Base-by-base conservation (phyloP, 441 rosid genomes). In the Populus hybrid region DNA sequence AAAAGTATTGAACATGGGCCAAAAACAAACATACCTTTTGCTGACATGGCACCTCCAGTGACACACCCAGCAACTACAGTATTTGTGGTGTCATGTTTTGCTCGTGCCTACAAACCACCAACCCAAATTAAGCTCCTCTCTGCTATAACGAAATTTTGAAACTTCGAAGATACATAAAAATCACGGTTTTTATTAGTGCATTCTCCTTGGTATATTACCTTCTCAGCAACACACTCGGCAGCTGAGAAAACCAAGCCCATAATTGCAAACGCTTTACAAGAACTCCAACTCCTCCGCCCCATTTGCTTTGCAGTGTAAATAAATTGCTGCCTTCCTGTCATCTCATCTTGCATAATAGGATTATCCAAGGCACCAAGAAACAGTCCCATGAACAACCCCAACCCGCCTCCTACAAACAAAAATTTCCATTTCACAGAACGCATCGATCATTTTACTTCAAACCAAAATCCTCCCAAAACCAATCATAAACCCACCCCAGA, bases 161-260 rank as follows among this genome's bases (percentile, higher is more conserved):
- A 69, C n/a, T 63, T 24, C 8, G 36, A 12, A 75, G 18, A 38
- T 30, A 23, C n/a, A 24, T 26, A 20, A 3, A 23, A 12, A 36
- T 63, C 16, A 68, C 6, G 65, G 8, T 16, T 18, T 59, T 59
- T 16, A 11, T 59, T 20, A 20, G 8, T 59, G 16, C 21, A 21
- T 16, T 18, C 65, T 16, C 26, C 64, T 61, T 20, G 4, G 12
- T 16, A 34, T 18, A 21, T 8, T 88, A 90, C 99, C 99, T 95
- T 91, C 86, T 95, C 99, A 74, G 91, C 86, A 61, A 89, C 86
- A 75, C 98, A 96, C 84, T 95, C 99, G 1, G 96, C 91, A 61
- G 95, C 97, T 0, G 98, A 93, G 87, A 96, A 96, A 63, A 96
- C 73, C 78, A 94, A 84, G 69, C 99, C 98, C 99, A 96, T 96